Evolutionary conservation across 495 filamentous ascomycete species (phyloP), one percentile per base, ranked within the genome.

Genomic region (Penicillium nucicola): DNA sequence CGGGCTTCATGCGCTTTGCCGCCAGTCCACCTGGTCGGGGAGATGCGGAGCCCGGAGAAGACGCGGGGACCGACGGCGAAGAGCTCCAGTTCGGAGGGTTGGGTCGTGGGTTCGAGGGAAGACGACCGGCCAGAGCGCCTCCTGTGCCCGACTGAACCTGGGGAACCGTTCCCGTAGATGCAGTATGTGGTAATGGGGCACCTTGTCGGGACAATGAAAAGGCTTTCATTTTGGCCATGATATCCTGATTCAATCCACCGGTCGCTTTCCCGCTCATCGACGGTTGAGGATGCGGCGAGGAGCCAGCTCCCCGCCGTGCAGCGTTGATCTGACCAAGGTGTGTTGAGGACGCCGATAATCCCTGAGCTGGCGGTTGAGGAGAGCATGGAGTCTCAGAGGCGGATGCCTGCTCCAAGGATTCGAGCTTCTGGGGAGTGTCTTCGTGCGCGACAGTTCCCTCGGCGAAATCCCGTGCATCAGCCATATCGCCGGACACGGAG

Each of bases 251-350:
- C 17, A 93, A 69, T 23, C 78, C 76, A 44, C 77, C 77, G 5
- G 67, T 67, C 37, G 74, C 74, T 37, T 77, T 74, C 41, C 75
- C 77, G 33, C 83, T 81, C 60, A 84, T 74, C 9, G 81, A 78
- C 9, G 73, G 58, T 10, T 74, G 70, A 3, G 68, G 71, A n/a
- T 75, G 67, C 32, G 69, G 66, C 33, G 84, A 81, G 11, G 61
- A 53, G 7, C 57, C 65, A 5, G 57, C 61, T 13, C 66, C 70
- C 57, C 84, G 77, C 47, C 90, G 83, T 18, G 89, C 89, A 42
- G 86, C 90, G 62, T 87, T 92, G 56, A 96, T 64, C 32, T 84
- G 81, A n/a, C 87, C 92, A 23, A 95, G 67, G 45, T 87, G 88
- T 42, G 84, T 90, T 15, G 92, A 92, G 15, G 85, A 88, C 2